Conservation (phyloP, 1,139 yeast species). For the Candida smagusa region DNA sequence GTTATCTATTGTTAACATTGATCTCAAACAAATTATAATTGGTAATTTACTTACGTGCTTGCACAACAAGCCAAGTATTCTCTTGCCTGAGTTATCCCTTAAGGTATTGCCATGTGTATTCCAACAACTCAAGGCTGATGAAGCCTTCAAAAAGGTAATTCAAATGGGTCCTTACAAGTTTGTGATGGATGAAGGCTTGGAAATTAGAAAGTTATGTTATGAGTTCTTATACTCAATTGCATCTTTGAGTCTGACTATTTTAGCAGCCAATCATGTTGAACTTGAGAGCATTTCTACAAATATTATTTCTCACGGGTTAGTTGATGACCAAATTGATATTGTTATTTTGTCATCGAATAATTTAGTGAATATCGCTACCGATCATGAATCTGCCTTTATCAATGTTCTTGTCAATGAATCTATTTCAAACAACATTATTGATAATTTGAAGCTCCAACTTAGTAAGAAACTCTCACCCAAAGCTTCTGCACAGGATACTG, state of each 20-base stretch:
- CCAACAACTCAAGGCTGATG: conserved; percentile 54
- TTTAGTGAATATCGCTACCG: conserved; percentile 27
- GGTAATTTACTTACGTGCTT: conserved; percentile 60
- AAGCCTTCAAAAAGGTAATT: conserved; percentile 58
- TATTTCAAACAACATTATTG: conserved; percentile 20
- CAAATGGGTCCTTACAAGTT: conserved; percentile 90
- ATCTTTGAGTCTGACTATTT: conserved; percentile 21
- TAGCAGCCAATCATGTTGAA: conserved; percentile 16
- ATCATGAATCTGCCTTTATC: conserved; percentile 9
- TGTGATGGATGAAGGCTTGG: conserved; percentile 75
- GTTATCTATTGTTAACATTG: conserved; percentile 26
- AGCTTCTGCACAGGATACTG: conserved; percentile 44
- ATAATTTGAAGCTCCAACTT: conserved; percentile 26
- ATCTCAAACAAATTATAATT: conserved; percentile 55
- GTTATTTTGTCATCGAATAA: conserved; percentile 35
- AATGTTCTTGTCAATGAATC: conserved; percentile 16
- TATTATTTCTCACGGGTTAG: conserved; percentile 32
- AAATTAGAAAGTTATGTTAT: conserved; percentile 68
- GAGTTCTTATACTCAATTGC: conserved; percentile 63
- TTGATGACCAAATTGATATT: conserved; percentile 39
- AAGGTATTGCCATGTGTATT: conserved; percentile 46
- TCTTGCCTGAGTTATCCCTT: conserved; percentile 11
- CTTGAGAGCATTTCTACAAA: conserved; percentile 23
- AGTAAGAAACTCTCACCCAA: conserved; percentile 37
- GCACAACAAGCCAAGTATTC: conserved; percentile 35